Percentiles rank a stretch among this genome's conserved stretches.
Conservation (phyloP, 192 early-diverging fungal species). For the Coemansia sp. region DNA sequence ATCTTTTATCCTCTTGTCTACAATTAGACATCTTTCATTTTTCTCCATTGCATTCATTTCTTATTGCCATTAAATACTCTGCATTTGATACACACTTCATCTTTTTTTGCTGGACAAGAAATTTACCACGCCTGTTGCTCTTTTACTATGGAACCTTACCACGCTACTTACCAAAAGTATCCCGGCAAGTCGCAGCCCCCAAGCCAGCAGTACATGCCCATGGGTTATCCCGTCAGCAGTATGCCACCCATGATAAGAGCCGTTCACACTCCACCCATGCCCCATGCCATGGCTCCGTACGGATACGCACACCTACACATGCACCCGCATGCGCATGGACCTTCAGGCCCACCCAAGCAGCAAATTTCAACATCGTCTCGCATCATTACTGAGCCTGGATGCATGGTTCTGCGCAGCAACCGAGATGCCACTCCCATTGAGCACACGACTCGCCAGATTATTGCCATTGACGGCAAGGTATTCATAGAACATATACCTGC, state of each 20-base stretch:
- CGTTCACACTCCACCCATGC: slow-evolving; percentile 1
- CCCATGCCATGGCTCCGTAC: background rate
- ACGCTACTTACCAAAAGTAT: slow-evolving; percentile 3
- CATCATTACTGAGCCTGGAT: slow-evolving; percentile 35
- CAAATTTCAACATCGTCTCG: slow-evolving; percentile 25
- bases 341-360: slow-evolving; percentile 7
- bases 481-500: slow-evolving; percentile 43
- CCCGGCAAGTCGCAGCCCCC: background rate
- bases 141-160: background rate
- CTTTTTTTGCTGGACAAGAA: slow-evolving; percentile 4
- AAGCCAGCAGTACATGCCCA: background rate
- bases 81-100: background rate
- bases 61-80: background rate
- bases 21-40: background rate
- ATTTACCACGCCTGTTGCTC: background rate
- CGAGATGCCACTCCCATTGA: slow-evolving; percentile 17
- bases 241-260: slow-evolving; percentile 1
- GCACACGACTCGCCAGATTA: slow-evolving; percentile 33
- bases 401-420: slow-evolving; percentile 29
- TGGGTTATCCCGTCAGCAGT: background rate
- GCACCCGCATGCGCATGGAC: background rate
- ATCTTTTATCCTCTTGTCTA: too few species aligned
- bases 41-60: slow-evolving; percentile 4
- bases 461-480: slow-evolving; percentile 35
- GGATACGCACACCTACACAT: background rate